Conservation (phyloP, 1,284 basidiomycete species). For the Termitomyces sp. region DNA sequence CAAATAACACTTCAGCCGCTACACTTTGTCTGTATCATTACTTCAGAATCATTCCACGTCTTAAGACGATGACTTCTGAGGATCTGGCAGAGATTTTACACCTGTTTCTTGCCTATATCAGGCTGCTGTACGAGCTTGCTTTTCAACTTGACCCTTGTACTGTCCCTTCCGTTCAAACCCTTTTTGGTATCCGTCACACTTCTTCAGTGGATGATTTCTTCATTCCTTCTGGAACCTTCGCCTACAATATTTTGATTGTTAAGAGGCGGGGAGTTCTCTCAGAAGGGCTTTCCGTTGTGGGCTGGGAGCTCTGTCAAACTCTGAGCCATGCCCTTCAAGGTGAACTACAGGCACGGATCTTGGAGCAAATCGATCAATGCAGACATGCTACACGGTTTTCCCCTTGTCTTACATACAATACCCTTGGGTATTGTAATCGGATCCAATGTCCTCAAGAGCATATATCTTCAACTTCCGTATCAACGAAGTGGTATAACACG, state of each 20-base stretch:
- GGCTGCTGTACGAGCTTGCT: constrained; percentile 27
- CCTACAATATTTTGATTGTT: constrained; percentile 11
- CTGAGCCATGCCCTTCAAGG: constrained; percentile 22
- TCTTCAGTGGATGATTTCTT: constrained; percentile 21
- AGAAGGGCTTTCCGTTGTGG: constrained; percentile 17
- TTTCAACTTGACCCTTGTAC: constrained; percentile 22
- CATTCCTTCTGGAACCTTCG: constrained; percentile 19
- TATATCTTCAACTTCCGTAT: constrained; percentile 20
- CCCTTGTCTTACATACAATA: constrained; percentile 34
- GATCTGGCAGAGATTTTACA: constrained; percentile 28
- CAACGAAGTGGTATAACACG: constrained; percentile 27
- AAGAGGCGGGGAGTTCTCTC: not conserved
- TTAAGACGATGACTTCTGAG: constrained; percentile 11
- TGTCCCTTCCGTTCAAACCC: constrained; percentile 20
- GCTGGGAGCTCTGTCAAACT: constrained; percentile 16
- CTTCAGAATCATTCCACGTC: constrained; percentile 24
- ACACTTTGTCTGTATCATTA: constrained; percentile 39
- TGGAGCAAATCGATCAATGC: constrained; percentile 31
- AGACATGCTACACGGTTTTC: constrained; percentile 27
- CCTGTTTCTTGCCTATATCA: constrained; percentile 32
- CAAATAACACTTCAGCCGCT: constrained; percentile 28
- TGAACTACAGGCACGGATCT: constrained; percentile 27
- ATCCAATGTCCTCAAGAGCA: constrained; percentile 36
- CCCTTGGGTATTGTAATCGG: constrained; percentile 32
- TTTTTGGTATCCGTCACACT: constrained; percentile 35